These are phyloP conservation scores for Aristolochia californica DNA, from an alignment of 164 flowering plant species.

Conservation along the genomic window DNA sequence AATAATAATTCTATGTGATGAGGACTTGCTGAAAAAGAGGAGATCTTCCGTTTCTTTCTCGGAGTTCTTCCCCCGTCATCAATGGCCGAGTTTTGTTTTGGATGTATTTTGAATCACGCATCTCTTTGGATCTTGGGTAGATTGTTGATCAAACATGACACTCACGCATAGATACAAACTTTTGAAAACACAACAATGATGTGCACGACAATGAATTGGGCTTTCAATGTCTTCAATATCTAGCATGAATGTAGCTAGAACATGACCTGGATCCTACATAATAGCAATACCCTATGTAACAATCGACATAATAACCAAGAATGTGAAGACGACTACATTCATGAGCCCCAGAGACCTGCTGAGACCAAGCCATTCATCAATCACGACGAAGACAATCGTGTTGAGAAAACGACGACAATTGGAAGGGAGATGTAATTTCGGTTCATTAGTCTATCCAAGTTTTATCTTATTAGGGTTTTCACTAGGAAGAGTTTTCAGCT, in stretches of 20 bases:
- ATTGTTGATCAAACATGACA: too few relatives aligned
- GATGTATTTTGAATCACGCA: too few relatives aligned
- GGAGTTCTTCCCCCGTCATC: too few relatives aligned
- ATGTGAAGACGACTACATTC: constrained; percentile 54
- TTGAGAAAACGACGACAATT: constrained; percentile 41
- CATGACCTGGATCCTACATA: constrained; percentile 71
- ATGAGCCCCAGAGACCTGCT: constrained; percentile 65
- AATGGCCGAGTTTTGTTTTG: too few relatives aligned
- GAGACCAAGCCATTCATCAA: constrained; percentile 84
- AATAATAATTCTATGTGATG: too few relatives aligned
- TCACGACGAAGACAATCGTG: constrained; percentile 55
- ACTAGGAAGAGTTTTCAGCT: neutral
- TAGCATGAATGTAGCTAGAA: constrained; percentile 53
- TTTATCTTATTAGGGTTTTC: neutral
- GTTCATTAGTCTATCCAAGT: constrained; percentile 22
- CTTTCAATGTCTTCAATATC: constrained; percentile 64
- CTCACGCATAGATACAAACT: too few relatives aligned
- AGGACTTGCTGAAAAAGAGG: too few relatives aligned
- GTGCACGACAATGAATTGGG: too few relatives aligned
- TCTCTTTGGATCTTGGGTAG: too few relatives aligned
- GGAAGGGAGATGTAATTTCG: constrained; percentile 48
- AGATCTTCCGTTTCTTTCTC: too few relatives aligned
- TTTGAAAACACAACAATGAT: too few relatives aligned
- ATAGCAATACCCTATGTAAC: constrained; percentile 42
- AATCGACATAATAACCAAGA: constrained; percentile 43